Evolutionary conservation across 345 rosid species (phyloP).

Genomic region (Gynandropsis gynandra): DNA sequence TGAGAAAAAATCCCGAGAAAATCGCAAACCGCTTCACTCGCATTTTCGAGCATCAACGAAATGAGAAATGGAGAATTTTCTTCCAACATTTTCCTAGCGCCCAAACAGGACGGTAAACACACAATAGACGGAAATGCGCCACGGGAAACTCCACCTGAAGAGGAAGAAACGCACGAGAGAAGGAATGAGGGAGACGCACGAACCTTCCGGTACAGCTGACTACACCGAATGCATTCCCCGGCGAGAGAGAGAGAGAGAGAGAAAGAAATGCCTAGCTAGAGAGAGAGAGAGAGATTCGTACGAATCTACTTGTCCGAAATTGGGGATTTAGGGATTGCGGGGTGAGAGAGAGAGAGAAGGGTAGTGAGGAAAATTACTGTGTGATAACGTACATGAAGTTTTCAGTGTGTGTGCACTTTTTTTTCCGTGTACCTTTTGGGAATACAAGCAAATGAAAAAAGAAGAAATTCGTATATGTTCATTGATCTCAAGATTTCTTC

Average conservation of each 20-base stretch:
- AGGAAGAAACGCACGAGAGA: slow-evolving; percentile 15
- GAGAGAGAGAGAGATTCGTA: slow-evolving; percentile 19
- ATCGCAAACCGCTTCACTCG: too few relatives aligned
- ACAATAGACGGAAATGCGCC: slow-evolving; percentile 10
- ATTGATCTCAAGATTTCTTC: slow-evolving; percentile 21
- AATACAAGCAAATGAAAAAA: background rate
- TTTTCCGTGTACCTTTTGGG: background rate
- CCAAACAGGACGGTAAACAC: slow-evolving; percentile 15
- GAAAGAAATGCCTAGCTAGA: slow-evolving; percentile 2
- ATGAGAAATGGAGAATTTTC: background rate
- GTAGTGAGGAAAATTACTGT: slow-evolving; percentile 16
- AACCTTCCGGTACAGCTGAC: slow-evolving; percentile 5
- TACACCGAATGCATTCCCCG: slow-evolving; percentile 21
- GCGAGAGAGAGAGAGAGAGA: slow-evolving; percentile 7
- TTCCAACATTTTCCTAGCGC: slow-evolving; percentile 22
- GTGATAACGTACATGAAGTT: slow-evolving; percentile 17
- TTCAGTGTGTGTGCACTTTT: slow-evolving; percentile 19
- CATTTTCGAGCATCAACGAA: slow-evolving; percentile 4
- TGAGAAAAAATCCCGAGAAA: too few relatives aligned
- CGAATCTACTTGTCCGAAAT: slow-evolving; percentile 14
- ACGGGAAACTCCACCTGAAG: background rate
- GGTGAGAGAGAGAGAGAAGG: slow-evolving; percentile 2
- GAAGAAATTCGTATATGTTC: slow-evolving; percentile 16
- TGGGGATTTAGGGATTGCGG: slow-evolving; percentile 34
- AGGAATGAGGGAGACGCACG: slow-evolving; percentile 15